Evolutionary conservation across 768 basidiomycete species (phyloP).

Genomic region (Hygrocybe punicea): DNA sequence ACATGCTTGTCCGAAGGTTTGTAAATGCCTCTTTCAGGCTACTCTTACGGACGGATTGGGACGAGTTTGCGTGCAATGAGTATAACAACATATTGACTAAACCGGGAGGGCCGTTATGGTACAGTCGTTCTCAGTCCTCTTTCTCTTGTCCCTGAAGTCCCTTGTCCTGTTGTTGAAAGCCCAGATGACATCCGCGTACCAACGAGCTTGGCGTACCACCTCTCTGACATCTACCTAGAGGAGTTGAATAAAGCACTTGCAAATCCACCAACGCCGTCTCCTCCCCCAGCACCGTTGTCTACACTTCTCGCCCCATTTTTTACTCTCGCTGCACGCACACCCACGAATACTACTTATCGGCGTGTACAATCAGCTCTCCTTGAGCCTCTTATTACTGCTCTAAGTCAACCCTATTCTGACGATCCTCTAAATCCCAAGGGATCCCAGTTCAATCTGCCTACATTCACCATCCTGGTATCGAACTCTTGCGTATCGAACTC

Average conservation of each 20-base stretch:
- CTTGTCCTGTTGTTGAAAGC: constrained; percentile 36
- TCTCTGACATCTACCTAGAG: constrained; percentile 85
- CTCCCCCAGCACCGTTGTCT: constrained; percentile 47
- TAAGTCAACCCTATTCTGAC: constrained; percentile 37
- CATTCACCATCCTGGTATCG: constrained; percentile 44
- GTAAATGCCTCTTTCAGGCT: constrained; percentile 82
- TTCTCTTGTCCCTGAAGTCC: not conserved
- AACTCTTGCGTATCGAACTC: constrained; percentile 54
- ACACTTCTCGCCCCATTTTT: constrained; percentile 62
- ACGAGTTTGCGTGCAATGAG: constrained; percentile 45
- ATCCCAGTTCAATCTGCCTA: constrained; percentile 32
- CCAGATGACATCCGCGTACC: constrained; percentile 72
- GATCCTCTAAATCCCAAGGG: constrained; percentile 47
- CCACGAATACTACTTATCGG: constrained; percentile 60
- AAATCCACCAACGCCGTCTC: constrained; percentile 23
- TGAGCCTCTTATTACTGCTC: constrained; percentile 60
- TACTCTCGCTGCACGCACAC: constrained; percentile 64
- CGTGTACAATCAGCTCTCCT: constrained; percentile 69
- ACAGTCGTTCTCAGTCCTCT: constrained; percentile 17
- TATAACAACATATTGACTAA: constrained; percentile 67
- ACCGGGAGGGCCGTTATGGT: constrained; percentile 85
- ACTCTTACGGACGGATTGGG: constrained; percentile 71
- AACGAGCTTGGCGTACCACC: constrained; percentile 73
- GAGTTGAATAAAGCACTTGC: constrained; percentile 74
- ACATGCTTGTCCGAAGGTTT: constrained; percentile 89